Evolutionary conservation across 139 green algal genomes (phyloP), one percentile per base, ranked within the genome.

Genomic region (Micromonas commoda): DNA sequence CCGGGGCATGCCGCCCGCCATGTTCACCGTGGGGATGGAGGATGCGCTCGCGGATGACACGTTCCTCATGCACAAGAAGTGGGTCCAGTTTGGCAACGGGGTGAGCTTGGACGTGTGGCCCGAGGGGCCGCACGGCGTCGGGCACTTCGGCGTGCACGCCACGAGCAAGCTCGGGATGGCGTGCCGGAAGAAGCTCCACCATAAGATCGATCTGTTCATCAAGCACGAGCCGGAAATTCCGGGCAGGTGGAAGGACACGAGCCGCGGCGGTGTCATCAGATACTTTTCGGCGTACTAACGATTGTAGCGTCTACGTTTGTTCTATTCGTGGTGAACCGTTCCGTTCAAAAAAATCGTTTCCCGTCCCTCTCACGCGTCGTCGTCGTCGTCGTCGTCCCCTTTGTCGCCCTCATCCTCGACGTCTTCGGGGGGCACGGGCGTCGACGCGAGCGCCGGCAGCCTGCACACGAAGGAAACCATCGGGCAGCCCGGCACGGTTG

Each of bases 1-100:
- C 24, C 5, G 5, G 60, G 5, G 26, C 6, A 29, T 68, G 60
- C 60, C 60, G 60, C 60, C 60, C 24, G 60, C 60, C 13, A 29
- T 68, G 5, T 68, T 68, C 60, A 35, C 60, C 60, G 60, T 68
- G 13, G 60, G 60, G 19, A 68, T 23, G 13, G 60, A 68, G 60
- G 60, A 68, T 24, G 60, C 60, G 24, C 60, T 68, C 5, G 9
- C 28, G 19, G 60, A 68, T 23, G 60, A 68, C 60, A 68, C 60
- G 24, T 24, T 68, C 19, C 19, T 29, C 13, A 35, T 29, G 24
- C 28, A 35, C 60, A 32, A 24, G 60, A 68, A 68, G 60, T 68
- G 24, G 24, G 19, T 16, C 9, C 19, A 29, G 19, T 16, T 23
- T 9, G 60, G 60, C 6, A 19, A 68, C 60, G 60, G 28, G 13